A percentile compares a stretch with the other conserved stretches of the same genome.
phyloP scores from a whole-genome alignment of 78 protist genomes.

The Paratrimastix pyriformis region DNA sequence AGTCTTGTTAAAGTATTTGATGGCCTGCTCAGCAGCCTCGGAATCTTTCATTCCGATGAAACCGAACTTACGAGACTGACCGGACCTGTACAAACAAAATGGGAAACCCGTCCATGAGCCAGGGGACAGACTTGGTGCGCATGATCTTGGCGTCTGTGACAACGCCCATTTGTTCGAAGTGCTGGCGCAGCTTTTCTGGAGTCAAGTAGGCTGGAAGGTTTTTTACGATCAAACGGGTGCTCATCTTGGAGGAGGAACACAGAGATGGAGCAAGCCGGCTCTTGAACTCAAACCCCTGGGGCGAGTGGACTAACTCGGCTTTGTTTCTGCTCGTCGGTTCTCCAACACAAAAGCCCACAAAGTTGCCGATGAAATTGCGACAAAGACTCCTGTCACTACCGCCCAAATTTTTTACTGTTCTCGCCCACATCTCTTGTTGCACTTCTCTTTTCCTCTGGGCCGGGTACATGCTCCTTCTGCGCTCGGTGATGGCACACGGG shows the following conservation, averaged over 20 bases:
- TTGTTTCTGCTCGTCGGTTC: too few relatives aligned
- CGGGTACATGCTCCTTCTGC: too few relatives aligned
- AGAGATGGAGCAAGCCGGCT: background rate
- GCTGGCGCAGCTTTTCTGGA: background rate
- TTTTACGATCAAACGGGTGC: background rate
- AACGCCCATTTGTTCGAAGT: background rate
- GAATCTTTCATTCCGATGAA: background rate
- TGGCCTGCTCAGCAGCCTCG: background rate
- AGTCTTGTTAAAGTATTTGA: background rate
- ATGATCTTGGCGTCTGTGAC: constrained; percentile 6
- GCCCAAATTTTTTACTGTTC: too few relatives aligned
- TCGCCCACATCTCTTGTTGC: too few relatives aligned
- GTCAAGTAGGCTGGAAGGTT: background rate
- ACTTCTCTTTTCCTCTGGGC: too few relatives aligned
- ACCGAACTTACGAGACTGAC: background rate
- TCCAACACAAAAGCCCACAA: too few relatives aligned
- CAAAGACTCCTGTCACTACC: too few relatives aligned
- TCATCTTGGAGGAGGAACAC: too few relatives aligned
- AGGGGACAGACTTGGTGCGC: background rate
- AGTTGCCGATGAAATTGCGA: too few relatives aligned
- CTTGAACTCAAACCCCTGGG: too few relatives aligned
- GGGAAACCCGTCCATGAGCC: background rate
- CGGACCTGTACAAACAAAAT: background rate
- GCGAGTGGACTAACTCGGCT: too few relatives aligned
- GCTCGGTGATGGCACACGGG: too few relatives aligned